These are phyloP conservation scores for Collybia nuda DNA, from an alignment of 768 basidiomycete genomes.

Conservation along the genomic window DNA sequence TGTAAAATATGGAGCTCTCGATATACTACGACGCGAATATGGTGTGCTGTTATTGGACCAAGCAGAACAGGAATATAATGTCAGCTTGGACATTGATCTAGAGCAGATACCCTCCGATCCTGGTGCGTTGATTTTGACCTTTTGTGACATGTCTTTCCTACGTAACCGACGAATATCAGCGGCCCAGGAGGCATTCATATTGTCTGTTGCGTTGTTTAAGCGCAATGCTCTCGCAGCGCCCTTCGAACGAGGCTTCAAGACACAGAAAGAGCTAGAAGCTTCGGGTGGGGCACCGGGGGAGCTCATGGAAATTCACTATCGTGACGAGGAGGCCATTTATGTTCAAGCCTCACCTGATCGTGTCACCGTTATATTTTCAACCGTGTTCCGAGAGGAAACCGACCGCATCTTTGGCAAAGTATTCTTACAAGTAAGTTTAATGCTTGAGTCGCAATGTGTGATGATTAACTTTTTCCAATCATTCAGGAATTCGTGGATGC, in stretches of 20 bases:
- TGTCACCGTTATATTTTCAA: slow-evolving; percentile 97
- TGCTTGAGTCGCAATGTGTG: not conserved
- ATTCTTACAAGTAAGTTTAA: slow-evolving; percentile 83
- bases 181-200: slow-evolving; percentile 75
- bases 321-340: slow-evolving; percentile 97
- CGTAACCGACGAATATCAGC: slow-evolving; percentile 44
- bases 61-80: slow-evolving; percentile 86
- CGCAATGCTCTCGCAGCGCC: slow-evolving; percentile 94
- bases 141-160: slow-evolving; percentile 1
- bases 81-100: slow-evolving; percentile 84
- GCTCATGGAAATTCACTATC: slow-evolving; percentile 91
- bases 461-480: slow-evolving; percentile 5
- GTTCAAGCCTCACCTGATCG: slow-evolving; percentile 92
- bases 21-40: slow-evolving; percentile 82
- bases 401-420: slow-evolving; percentile 96
- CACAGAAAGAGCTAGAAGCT: slow-evolving; percentile 83
- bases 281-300: slow-evolving; percentile 69
- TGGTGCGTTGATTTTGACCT: slow-evolving; percentile 47
- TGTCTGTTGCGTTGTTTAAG: slow-evolving; percentile 82
- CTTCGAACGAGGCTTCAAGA: slow-evolving; percentile 84
- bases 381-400: slow-evolving; percentile 95
- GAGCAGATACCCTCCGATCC: slow-evolving; percentile 80
- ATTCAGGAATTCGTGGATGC: slow-evolving; percentile 97
- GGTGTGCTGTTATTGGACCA: slow-evolving; percentile 64
- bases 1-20: slow-evolving; percentile 79